Conservation (phyloP, 129 eudicot genomes). For the Tagetes erecta region DNA sequence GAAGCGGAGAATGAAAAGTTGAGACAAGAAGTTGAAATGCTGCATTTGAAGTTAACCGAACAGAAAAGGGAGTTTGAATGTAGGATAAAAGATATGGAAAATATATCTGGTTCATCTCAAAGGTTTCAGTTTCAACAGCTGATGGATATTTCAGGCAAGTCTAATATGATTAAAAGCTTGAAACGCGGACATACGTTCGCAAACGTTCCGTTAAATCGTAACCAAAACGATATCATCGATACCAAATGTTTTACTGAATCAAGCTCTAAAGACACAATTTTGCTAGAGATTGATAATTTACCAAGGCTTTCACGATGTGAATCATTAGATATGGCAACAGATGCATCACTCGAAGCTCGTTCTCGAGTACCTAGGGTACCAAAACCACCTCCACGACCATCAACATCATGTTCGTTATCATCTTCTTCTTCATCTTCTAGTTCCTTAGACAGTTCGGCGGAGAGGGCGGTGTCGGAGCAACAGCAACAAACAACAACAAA, state of each 20-base stretch:
- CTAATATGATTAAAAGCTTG: constrained; percentile 43
- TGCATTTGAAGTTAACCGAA: constrained; percentile 49
- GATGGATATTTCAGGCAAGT: constrained; percentile 40
- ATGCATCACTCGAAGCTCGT: constrained; percentile 34
- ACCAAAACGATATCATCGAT: constrained; percentile 4
- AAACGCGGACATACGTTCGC: constrained; percentile 36
- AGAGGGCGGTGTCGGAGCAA: constrained; percentile 44
- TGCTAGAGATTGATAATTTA: constrained; percentile 32
- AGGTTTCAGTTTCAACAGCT: constrained; percentile 57
- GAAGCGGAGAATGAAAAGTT: constrained; percentile 67
- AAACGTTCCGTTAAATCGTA: constrained; percentile 17
- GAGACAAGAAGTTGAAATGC: constrained; percentile 55
- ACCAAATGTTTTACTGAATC: constrained; percentile 23
- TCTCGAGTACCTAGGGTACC: constrained; percentile 83
- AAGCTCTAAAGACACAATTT: constrained; percentile 29
- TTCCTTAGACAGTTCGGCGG: constrained; percentile 33
- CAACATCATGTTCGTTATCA: constrained; percentile 32
- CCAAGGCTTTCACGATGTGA: constrained; percentile 42
- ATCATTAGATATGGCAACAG: constrained; percentile 48
- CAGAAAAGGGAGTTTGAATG: constrained; percentile 50
- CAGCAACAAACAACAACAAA: neutral
- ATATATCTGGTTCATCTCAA: constrained; percentile 36
- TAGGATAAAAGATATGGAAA: constrained; percentile 33
- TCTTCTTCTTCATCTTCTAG: constrained; percentile 36
- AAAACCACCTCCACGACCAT: constrained; percentile 69